Percentiles rank a stretch among this genome's conserved stretches.
Conservation (phyloP, 495 filamentous ascomycete genomes). For the Penicillium samsonianum region DNA sequence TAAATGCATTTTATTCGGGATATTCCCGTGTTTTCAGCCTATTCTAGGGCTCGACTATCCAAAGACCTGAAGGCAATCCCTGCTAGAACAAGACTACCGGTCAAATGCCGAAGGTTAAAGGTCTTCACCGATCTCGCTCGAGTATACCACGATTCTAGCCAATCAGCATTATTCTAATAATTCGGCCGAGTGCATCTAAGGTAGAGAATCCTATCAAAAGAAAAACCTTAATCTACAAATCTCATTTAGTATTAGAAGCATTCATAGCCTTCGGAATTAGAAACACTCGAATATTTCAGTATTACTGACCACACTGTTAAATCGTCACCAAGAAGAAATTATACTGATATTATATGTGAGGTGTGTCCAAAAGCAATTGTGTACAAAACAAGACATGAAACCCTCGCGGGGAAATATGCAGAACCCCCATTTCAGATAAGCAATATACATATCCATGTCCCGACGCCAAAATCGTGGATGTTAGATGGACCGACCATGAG, state of each 20-base stretch:
- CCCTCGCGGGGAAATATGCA: slow-evolving; percentile 4
- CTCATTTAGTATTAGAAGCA: background rate
- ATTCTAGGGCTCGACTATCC: background rate
- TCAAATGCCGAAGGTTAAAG: slow-evolving; percentile 6
- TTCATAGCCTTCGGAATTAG: background rate
- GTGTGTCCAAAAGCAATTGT: slow-evolving; percentile 10
- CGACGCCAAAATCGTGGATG: slow-evolving; percentile 16
- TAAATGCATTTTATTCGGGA: background rate
- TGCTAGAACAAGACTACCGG: slow-evolving; percentile 6
- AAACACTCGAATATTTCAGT: background rate
- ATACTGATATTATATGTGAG: slow-evolving; percentile 6
- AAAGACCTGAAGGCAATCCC: background rate
- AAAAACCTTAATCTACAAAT: background rate
- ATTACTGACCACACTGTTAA: background rate
- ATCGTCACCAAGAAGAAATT: slow-evolving; percentile 1
- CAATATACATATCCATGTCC: slow-evolving; percentile 24
- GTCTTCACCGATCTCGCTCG: slow-evolving; percentile 6
- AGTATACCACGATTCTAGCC: background rate
- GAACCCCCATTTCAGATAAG: slow-evolving; percentile 16
- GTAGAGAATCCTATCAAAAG: background rate
- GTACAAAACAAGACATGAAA: slow-evolving; percentile 14
- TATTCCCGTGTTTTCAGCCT: background rate
- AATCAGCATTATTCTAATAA: background rate
- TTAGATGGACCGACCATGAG: slow-evolving; percentile 18
- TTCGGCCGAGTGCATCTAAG: slow-evolving; percentile 2